Evolutionary conservation across 2,329 filamentous ascomycete genomes (phyloP).

Genomic region (Arthrocladium fulminans): DNA sequence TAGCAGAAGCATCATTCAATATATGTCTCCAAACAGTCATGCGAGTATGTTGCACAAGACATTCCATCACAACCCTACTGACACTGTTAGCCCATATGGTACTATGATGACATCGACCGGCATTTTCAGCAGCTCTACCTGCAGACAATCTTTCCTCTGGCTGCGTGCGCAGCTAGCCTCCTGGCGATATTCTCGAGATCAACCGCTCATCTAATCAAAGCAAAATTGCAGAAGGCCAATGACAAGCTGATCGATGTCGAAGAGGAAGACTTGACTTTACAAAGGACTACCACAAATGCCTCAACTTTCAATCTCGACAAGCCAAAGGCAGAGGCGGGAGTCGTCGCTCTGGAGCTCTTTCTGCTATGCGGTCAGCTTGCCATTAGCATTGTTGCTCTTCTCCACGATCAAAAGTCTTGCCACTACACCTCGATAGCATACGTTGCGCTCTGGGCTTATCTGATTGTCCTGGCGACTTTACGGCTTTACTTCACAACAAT

Average conservation of each 20-base stretch:
- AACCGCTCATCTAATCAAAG: neutral
- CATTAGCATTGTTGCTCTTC: constrained; percentile 57
- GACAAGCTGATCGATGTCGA: constrained; percentile 38
- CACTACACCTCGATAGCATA: constrained; percentile 43
- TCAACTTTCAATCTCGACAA: constrained; percentile 61
- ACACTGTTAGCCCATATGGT: constrained; percentile 9
- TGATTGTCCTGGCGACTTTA: constrained; percentile 61
- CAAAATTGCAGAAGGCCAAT: constrained; percentile 18
- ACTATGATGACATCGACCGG: constrained; percentile 6
- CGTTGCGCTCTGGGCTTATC: constrained; percentile 71
- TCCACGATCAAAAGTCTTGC: constrained; percentile 50
- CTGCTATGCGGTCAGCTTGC: constrained; percentile 63
- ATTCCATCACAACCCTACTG: neutral
- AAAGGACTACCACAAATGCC: constrained; percentile 44
- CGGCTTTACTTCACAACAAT: constrained; percentile 57
- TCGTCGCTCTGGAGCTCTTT: constrained; percentile 65
- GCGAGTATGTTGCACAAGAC: constrained; percentile 35
- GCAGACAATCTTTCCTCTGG: constrained; percentile 68
- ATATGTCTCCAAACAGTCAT: constrained; percentile 29
- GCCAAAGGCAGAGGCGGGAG: constrained; percentile 61
- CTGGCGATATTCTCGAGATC: constrained; percentile 44
- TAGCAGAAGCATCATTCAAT: neutral
- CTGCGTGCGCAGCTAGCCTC: constrained; percentile 61
- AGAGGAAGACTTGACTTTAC: constrained; percentile 52
- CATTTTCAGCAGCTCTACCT: constrained; percentile 53